Percentiles rank a stretch among this genome's conserved stretches.
Evolutionary conservation across 78 protist species (phyloP).

Genomic region (Diacronema lutheri): DNA sequence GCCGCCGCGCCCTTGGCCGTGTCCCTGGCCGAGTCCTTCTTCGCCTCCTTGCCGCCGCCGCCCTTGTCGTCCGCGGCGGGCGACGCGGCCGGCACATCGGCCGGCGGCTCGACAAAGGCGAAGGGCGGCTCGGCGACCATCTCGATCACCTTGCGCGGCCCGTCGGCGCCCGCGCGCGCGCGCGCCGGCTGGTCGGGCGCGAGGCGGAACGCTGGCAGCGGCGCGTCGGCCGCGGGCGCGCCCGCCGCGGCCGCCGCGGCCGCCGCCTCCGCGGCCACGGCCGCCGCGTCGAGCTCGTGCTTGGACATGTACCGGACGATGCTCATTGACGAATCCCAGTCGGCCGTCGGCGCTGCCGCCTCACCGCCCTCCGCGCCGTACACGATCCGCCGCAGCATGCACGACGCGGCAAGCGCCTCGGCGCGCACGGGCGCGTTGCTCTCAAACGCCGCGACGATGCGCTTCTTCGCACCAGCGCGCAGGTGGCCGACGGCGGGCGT

Average conservation of each 20-base stretch:
- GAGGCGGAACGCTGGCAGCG: not conserved
- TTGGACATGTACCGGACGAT: not conserved
- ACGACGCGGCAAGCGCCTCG: not conserved
- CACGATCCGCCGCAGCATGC: not conserved
- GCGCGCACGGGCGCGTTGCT: not conserved
- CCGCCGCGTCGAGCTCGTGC: not conserved
- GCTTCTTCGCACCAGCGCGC: conserved; percentile 8
- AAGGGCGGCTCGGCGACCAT: conserved; percentile 13
- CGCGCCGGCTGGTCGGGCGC: too few species aligned
- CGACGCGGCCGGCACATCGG: too few species aligned
- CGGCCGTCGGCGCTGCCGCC: not conserved
- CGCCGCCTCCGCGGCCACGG: too few species aligned
- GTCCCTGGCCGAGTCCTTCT: too few species aligned
- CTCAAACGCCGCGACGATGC: conserved; percentile 16
- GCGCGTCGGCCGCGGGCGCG: not conserved
- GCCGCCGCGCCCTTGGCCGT: too few species aligned
- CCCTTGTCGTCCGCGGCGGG: too few species aligned
- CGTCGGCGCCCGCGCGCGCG: not conserved
- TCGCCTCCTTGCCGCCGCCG: too few species aligned
- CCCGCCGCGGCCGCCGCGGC: not conserved
- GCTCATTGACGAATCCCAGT: conserved; percentile 46
- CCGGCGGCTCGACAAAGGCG: too few species aligned
- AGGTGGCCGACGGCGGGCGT: conserved; percentile 47
- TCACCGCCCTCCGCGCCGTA: not conserved
- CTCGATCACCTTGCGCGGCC: not conserved